A percentile compares a stretch with the other conserved stretches of the same genome.
Evolutionary conservation across 2,329 filamentous ascomycete genomes (phyloP).

Genomic region (Penicillium hesseltinei): DNA sequence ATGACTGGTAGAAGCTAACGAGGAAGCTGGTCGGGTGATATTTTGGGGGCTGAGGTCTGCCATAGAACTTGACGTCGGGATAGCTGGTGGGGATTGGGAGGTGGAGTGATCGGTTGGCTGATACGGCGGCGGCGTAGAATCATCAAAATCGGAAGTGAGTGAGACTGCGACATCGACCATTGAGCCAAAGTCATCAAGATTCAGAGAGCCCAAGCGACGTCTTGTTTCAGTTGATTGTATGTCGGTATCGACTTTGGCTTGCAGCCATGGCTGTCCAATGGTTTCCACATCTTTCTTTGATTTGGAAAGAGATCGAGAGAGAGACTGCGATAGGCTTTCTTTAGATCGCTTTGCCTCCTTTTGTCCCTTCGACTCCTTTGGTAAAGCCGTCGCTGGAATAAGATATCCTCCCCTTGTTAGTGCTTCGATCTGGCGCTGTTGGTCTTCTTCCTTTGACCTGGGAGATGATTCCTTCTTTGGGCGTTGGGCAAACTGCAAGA

Average conservation of each 20-base stretch:
- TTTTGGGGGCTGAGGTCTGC: constrained; percentile 1
- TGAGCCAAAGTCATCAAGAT: constrained; percentile 35
- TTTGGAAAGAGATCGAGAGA: constrained; percentile 26
- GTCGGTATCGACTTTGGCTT: constrained; percentile 24
- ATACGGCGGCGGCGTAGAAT: constrained; percentile 24
- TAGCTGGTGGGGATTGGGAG: constrained; percentile 7
- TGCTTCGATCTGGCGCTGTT: constrained; percentile 29
- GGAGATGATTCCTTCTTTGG: constrained; percentile 28
- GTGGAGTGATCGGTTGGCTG: constrained; percentile 6
- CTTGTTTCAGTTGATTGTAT: constrained; percentile 13
- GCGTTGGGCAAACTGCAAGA: constrained; percentile 35
- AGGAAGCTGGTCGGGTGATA: constrained; percentile 1
- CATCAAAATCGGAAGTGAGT: constrained; percentile 24
- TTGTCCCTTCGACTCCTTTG: constrained; percentile 12
- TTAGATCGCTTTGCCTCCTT: constrained; percentile 8
- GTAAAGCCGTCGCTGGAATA: constrained; percentile 15
- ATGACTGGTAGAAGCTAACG: constrained; percentile 9
- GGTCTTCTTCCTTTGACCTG: constrained; percentile 26
- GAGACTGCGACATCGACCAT: constrained; percentile 36
- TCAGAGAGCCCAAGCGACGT: constrained; percentile 28
- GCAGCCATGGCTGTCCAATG: constrained; percentile 40
- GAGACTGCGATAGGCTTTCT: constrained; percentile 10
- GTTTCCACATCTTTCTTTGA: constrained; percentile 37
- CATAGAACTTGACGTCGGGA: constrained; percentile 4
- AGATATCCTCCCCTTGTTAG: constrained; percentile 34